Conservation (phyloP, 2,329 filamentous ascomycete species). For the Monilinia aucupariae region DNA sequence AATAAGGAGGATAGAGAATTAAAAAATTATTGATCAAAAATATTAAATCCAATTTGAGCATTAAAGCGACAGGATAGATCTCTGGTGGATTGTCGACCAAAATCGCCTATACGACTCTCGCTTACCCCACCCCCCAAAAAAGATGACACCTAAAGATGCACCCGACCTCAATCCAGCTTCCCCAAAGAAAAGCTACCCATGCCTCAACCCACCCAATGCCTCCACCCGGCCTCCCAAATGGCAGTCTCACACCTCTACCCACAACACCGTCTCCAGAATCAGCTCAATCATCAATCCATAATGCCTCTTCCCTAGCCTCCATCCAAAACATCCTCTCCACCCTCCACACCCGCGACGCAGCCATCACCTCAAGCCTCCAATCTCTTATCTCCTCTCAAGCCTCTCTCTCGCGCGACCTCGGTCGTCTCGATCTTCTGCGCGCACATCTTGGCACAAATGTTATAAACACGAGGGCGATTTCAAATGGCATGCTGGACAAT, state of each 20-base stretch:
- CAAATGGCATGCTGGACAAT: constrained; percentile 83
- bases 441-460: constrained; percentile 84
- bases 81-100: background rate
- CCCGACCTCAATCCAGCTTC: constrained; percentile 16
- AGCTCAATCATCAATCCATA: constrained; percentile 46
- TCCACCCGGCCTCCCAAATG: constrained; percentile 35
- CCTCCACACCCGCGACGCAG: constrained; percentile 70
- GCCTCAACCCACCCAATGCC: constrained; percentile 35
- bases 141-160: constrained; percentile 20
- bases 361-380: constrained; percentile 69
- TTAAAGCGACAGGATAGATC: background rate
- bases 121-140: constrained; percentile 21
- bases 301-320: constrained; percentile 69
- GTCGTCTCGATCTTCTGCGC: constrained; percentile 80
- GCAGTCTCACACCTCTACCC: constrained; percentile 23
- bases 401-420: constrained; percentile 79
- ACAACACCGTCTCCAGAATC: constrained; percentile 19
- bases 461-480: constrained; percentile 74
- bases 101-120: constrained; percentile 20
- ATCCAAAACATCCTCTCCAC: constrained; percentile 71
- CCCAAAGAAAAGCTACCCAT: constrained; percentile 27
- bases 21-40: background rate
- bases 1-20: background rate
- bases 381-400: constrained; percentile 75
- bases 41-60: background rate